Evolutionary conservation across 2,329 filamentous ascomycete genomes (phyloP).

Genomic region (Xylaria polymorpha): DNA sequence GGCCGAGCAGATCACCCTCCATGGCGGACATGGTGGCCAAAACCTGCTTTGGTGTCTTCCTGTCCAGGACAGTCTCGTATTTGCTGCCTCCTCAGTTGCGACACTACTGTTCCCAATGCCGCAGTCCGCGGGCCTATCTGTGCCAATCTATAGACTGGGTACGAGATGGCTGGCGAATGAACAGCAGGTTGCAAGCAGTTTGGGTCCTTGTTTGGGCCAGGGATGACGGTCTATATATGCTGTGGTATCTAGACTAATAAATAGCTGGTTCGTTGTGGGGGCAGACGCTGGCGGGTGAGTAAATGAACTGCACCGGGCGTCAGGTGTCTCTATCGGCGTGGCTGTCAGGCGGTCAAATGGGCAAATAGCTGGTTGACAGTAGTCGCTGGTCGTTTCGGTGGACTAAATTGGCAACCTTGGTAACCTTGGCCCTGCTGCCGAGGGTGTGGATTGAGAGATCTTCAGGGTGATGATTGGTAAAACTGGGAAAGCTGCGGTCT

Average conservation of each 20-base stretch:
- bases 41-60: constrained; percentile 33
- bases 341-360: constrained; percentile 30
- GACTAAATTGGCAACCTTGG: constrained; percentile 3
- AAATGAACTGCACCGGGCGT: constrained; percentile 30
- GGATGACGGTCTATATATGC: constrained; percentile 25
- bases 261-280: constrained; percentile 26
- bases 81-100: constrained; percentile 28
- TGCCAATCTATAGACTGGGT: constrained; percentile 25
- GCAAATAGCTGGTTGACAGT: constrained; percentile 19
- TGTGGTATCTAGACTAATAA: constrained; percentile 33
- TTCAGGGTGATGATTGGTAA: constrained; percentile 32
- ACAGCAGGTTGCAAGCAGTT: constrained; percentile 15
- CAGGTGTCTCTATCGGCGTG: constrained; percentile 25
- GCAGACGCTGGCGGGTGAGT: constrained; percentile 15
- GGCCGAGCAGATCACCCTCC: constrained; percentile 41
- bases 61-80: constrained; percentile 27
- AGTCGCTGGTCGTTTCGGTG: constrained; percentile 24
- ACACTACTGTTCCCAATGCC: constrained; percentile 33
- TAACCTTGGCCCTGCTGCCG: constrained; percentile 25
- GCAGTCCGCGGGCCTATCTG: constrained; percentile 27
- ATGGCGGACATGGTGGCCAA: constrained; percentile 36
- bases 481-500: constrained; percentile 21
- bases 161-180: constrained; percentile 28
- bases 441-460: constrained; percentile 34
- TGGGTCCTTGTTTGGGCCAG: constrained; percentile 17